phyloP scores from a whole-genome alignment of 2,329 filamentous ascomycete genomes.

The Colletotrichum spaethianum region DNA sequence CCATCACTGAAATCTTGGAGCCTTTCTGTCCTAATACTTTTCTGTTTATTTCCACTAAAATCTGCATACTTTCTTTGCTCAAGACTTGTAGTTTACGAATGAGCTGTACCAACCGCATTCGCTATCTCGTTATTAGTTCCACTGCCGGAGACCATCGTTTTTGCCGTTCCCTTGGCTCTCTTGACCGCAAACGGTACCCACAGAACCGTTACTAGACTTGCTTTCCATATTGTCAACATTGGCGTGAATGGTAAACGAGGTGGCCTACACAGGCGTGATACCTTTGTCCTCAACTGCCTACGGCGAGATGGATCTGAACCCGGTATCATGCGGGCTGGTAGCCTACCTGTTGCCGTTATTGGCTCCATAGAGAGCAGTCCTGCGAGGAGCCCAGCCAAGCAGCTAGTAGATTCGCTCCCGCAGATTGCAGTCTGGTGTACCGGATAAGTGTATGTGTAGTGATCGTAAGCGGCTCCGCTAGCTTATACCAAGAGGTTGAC shows the following conservation, averaged over 20 bases:
- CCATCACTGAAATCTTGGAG: background rate
- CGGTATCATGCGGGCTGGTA: too few relatives aligned
- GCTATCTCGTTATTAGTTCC: constrained; percentile 63
- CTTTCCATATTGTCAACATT: constrained; percentile 43
- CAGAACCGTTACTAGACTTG: constrained; percentile 43
- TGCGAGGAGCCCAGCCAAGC: too few relatives aligned
- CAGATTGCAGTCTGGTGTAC: too few relatives aligned
- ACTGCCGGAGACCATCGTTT: constrained; percentile 61
- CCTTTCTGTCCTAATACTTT: background rate
- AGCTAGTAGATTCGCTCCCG: too few relatives aligned
- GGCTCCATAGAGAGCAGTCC: too few relatives aligned
- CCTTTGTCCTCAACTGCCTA: too few relatives aligned
- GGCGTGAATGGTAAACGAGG: constrained; percentile 24
- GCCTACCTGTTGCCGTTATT: too few relatives aligned
- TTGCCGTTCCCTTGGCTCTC: constrained; percentile 44
- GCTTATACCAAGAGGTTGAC: too few relatives aligned
- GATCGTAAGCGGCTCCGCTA: too few relatives aligned
- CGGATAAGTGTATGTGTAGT: too few relatives aligned
- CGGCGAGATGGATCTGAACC: too few relatives aligned
- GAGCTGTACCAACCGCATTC: constrained; percentile 53
- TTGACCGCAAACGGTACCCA: constrained; percentile 44
- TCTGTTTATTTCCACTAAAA: background rate
- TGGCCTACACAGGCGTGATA: constrained; percentile 28
- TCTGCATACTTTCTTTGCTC: background rate
- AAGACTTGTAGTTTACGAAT: constrained; percentile 35